These are phyloP conservation scores for Curvularia verruculosa DNA, from an alignment of 2,329 filamentous ascomycete species.

Conservation along the genomic window DNA sequence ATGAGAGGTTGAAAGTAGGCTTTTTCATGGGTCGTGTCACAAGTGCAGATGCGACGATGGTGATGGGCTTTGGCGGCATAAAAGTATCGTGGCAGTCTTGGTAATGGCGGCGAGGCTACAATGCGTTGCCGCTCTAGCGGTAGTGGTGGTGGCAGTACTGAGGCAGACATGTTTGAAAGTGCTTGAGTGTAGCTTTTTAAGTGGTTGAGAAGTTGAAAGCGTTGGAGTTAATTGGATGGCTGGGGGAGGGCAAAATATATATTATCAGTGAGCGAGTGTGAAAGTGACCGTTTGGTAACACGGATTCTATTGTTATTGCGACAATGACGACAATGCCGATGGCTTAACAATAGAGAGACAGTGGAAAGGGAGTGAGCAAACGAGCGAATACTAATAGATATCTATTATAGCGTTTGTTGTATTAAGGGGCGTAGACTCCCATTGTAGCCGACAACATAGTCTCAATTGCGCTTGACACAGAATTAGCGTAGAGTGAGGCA, in stretches of 20 bases:
- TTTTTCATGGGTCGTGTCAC: background rate
- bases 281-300: background rate
- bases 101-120: background rate
- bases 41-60: constrained; percentile 1
- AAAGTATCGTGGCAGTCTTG: background rate
- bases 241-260: background rate
- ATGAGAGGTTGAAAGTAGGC: constrained; percentile 7
- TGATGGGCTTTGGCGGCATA: background rate
- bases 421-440: background rate
- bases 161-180: background rate
- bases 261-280: background rate
- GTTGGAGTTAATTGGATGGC: background rate
- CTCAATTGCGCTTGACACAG: background rate
- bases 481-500: background rate
- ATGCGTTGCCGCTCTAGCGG: background rate
- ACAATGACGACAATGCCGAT: background rate
- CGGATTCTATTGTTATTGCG: constrained; percentile 4
- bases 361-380: background rate
- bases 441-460: background rate
- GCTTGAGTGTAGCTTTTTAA: background rate
- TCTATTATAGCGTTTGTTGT: background rate
- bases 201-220: background rate
- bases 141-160: background rate
- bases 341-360: background rate
- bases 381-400: background rate